Percentiles rank a stretch among this genome's conserved stretches.
phyloP scores from a whole-genome alignment of 2,329 filamentous ascomycete species.

The Parafenestella ontariensis region DNA sequence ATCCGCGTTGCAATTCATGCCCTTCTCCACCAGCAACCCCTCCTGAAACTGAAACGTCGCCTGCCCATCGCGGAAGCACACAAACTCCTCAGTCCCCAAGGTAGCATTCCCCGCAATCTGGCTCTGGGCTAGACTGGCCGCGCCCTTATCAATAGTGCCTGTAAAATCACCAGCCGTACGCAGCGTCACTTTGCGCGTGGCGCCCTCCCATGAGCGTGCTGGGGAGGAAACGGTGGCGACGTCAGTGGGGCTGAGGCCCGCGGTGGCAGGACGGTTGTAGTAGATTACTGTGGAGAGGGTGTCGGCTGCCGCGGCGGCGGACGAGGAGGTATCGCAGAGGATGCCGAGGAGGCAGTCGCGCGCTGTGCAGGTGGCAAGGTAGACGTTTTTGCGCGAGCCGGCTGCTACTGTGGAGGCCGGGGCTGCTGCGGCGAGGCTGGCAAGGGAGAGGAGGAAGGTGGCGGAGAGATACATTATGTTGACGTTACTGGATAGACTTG shows the following conservation, averaged over 20 bases:
- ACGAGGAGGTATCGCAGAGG: neutral
- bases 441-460: neutral
- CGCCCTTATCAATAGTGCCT: constrained; percentile 16
- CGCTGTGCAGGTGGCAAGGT: constrained; percentile 21
- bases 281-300: constrained; percentile 15
- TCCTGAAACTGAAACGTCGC: constrained; percentile 12
- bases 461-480: neutral
- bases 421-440: constrained; percentile 1
- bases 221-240: constrained; percentile 7
- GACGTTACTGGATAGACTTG: no score
- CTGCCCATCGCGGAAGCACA: constrained; percentile 26
- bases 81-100: constrained; percentile 24
- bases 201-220: constrained; percentile 8
- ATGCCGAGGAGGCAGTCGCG: constrained; percentile 1
- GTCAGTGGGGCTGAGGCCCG: constrained; percentile 3
- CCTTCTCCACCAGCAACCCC: constrained; percentile 6
- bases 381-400: constrained; percentile 15
- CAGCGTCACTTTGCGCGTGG: constrained; percentile 6
- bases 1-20: constrained; percentile 18
- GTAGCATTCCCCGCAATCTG: constrained; percentile 20
- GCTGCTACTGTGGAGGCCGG: neutral
- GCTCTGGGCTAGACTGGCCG: constrained; percentile 13
- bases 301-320: neutral
- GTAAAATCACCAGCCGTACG: constrained; percentile 4
- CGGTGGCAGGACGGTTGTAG: constrained; percentile 11